Conservation (phyloP, 306 rosid genomes). For the Prunus campanulata region DNA sequence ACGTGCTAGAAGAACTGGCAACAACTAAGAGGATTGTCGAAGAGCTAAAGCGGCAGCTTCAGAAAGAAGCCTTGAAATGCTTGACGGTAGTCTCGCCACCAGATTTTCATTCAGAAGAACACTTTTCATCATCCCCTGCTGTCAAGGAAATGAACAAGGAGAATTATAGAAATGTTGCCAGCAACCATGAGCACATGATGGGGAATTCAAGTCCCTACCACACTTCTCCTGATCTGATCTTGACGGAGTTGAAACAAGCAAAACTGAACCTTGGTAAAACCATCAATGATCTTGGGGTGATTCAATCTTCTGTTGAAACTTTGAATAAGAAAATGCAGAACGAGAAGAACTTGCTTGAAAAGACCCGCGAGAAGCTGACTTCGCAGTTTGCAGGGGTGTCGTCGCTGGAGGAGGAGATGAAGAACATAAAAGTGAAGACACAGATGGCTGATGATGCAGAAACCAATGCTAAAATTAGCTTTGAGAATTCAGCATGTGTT, state of each 20-base stretch:
- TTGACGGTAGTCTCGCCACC: slow-evolving; percentile 21
- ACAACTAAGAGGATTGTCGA: slow-evolving; percentile 80
- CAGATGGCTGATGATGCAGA: slow-evolving; percentile 20
- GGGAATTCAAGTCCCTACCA: slow-evolving; percentile 44
- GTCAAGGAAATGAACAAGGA: slow-evolving; percentile 58
- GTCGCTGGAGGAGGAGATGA: slow-evolving; percentile 44
- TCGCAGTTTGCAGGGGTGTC: slow-evolving; percentile 65
- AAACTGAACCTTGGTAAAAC: slow-evolving; percentile 77
- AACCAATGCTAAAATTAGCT: slow-evolving; percentile 7
- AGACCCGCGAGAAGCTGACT: slow-evolving; percentile 57
- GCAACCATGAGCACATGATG: slow-evolving; percentile 34
- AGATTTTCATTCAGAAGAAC: slow-evolving; percentile 29
- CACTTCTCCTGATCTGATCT: slow-evolving; percentile 53
- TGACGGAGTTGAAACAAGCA: slow-evolving; percentile 78
- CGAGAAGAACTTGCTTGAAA: slow-evolving; percentile 68
- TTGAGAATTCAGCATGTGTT: slow-evolving; percentile 25
- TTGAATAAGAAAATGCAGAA: slow-evolving; percentile 81
- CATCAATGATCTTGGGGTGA: slow-evolving; percentile 71
- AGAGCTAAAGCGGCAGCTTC: slow-evolving; percentile 78
- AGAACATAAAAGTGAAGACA: slow-evolving; percentile 29
- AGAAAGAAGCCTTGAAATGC: slow-evolving; percentile 66
- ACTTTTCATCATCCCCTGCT: slow-evolving; percentile 31
- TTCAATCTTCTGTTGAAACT: slow-evolving; percentile 73
- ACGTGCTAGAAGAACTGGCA: slow-evolving; percentile 88
- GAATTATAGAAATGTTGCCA: slow-evolving; percentile 16